Conservation (phyloP, 148 eudicot species). For the Amaranthus cruentus region DNA sequence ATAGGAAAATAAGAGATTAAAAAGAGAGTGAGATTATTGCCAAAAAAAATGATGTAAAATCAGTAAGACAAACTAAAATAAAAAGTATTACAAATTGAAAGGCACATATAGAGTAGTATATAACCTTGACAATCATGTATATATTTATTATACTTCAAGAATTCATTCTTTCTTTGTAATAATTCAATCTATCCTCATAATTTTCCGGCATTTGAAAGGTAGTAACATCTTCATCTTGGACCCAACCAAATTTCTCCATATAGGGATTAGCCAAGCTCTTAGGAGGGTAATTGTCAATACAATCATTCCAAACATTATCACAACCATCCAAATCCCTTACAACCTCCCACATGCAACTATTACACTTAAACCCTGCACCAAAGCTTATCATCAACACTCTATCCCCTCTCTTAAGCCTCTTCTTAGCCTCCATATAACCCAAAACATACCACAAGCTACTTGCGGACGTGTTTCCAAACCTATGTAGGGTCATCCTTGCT, state of each 20-base stretch:
- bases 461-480: conserved; percentile 60
- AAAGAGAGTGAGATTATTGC: no score
- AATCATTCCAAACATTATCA: conserved; percentile 51
- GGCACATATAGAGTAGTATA: no score
- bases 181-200: neutral
- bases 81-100: no score
- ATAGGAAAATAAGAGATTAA: no score
- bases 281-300: conserved; percentile 45
- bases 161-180: neutral
- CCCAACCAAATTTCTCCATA: conserved; percentile 63
- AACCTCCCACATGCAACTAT: conserved; percentile 73
- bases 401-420: conserved; percentile 46
- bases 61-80: no score
- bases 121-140: neutral
- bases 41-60: no score
- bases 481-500: conserved; percentile 57
- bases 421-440: conserved; percentile 58
- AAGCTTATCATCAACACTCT: conserved; percentile 50
- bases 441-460: conserved; percentile 61
- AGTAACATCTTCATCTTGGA: conserved; percentile 37
- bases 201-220: conserved; percentile 31
- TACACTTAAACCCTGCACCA: conserved; percentile 69
- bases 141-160: neutral
- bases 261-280: conserved; percentile 43
- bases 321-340: conserved; percentile 41